Evolutionary conservation across 2,329 filamentous ascomycete species (phyloP).

Genomic region (Bipolaris zeicola): DNA sequence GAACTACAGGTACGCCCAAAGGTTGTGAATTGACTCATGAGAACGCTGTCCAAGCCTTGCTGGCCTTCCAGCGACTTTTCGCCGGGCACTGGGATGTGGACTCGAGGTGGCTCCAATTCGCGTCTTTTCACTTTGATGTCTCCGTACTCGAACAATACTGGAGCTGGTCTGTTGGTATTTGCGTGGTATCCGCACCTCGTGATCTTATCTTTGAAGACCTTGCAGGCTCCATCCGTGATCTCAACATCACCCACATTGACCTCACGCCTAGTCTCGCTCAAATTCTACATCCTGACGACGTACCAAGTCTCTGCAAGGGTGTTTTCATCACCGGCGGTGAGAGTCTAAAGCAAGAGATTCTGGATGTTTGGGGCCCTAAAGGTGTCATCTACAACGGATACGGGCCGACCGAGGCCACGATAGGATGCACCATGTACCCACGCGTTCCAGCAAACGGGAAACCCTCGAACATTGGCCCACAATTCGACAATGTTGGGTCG

Average conservation of each 20-base stretch:
- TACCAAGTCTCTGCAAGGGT: conserved; percentile 77
- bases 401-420: conserved; percentile 90
- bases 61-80: conserved; percentile 83
- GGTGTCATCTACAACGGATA: conserved; percentile 88
- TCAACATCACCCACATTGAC: conserved; percentile 88
- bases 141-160: conserved; percentile 93
- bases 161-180: conserved; percentile 91
- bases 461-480: conserved; percentile 83
- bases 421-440: conserved; percentile 89
- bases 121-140: conserved; percentile 93
- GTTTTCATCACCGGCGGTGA: conserved; percentile 95
- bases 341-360: conserved; percentile 83
- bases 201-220: conserved; percentile 88
- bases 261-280: conserved; percentile 86
- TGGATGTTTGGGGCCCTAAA: conserved; percentile 81
- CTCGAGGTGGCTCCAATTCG: conserved; percentile 90
- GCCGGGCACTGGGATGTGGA: conserved; percentile 70
- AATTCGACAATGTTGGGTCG: conserved; percentile 86
- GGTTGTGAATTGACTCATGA: conserved; percentile 88
- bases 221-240: conserved; percentile 69
- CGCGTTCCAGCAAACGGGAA: conserved; percentile 77
- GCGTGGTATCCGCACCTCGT: conserved; percentile 78
- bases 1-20: conserved; percentile 85
- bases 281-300: conserved; percentile 76
- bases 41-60: conserved; percentile 87